phyloP scores from a whole-genome alignment of 129 eudicot genomes.

The Centella asiatica region DNA sequence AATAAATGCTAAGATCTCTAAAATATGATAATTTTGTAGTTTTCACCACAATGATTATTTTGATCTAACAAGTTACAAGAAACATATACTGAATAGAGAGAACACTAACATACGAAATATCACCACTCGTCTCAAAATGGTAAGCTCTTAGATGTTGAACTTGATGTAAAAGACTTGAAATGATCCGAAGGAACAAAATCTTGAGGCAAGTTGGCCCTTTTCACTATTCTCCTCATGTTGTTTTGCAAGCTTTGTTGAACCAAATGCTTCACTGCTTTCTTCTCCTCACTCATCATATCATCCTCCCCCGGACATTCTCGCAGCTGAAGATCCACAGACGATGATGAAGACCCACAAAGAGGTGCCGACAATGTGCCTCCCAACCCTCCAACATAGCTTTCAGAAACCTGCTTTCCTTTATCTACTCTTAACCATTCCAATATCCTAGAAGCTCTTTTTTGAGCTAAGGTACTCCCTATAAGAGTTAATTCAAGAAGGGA shows the following conservation, averaged over 20 bases:
- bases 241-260: slow-evolving; percentile 91
- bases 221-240: slow-evolving; percentile 83
- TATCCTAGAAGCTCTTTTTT: slow-evolving; percentile 86
- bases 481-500: slow-evolving; percentile 81
- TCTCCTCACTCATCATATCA: slow-evolving; percentile 75
- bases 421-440: slow-evolving; percentile 66
- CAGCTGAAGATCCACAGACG: slow-evolving; percentile 16
- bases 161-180: slow-evolving; percentile 59
- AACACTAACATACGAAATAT: slow-evolving; percentile 6
- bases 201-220: slow-evolving; percentile 89
- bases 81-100: background rate
- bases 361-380: slow-evolving; percentile 62
- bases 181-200: slow-evolving; percentile 85
- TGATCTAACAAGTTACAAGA: background rate
- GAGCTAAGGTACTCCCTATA: slow-evolving; percentile 82
- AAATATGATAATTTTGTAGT: slow-evolving; percentile 8
- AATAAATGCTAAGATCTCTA: background rate
- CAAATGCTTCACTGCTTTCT: slow-evolving; percentile 68
- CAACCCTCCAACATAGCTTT: slow-evolving; percentile 26
- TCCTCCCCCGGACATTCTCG: slow-evolving; percentile 24
- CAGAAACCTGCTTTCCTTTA: slow-evolving; percentile 80
- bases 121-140: slow-evolving; percentile 55
- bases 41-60: background rate
- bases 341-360: slow-evolving; percentile 30
- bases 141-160: slow-evolving; percentile 90